Evolutionary conservation across 1,284 basidiomycete genomes (phyloP), one percentile per base, ranked within the genome.

Genomic region (Blastosporella zonata): DNA sequence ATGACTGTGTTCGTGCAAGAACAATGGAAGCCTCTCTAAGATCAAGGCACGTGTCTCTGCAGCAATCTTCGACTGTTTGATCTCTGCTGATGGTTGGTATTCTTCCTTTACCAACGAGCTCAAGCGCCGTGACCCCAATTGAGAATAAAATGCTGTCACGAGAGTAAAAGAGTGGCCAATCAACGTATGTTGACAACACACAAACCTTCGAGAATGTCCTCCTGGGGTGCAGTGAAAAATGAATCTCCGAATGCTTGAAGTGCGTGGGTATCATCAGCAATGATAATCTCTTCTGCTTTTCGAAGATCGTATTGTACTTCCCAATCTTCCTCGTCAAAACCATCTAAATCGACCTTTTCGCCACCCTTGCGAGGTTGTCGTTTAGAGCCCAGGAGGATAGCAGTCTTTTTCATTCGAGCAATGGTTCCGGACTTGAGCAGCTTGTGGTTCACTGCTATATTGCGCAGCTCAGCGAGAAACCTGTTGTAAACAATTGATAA

Each of bases 11-110:
- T 97, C 94, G 46, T 97, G 89, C 6, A 98, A 73, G 72, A 98
- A 98, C 27, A 99, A 73, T 0, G 93, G 92, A 10, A 97, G 73
- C 21, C 96, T 77, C 67, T 98, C 90, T n/a, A 96, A 69, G 1
- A 96, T 82, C 27, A 93, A 73, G 1, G 70, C 58, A 6, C 81
- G 78, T 7, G 75, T 75, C 9, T 82, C 79, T 1, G 61, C 59
- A 0, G 82, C 77, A 25, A 67, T 64, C 53, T 72, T 77, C 0
- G 75, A 70, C 33, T 72, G 66, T 43, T 64, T 65, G 27, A 83
- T 65, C 61, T 89, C 84, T 6, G 62, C 67, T 2, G 75, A 72
- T 0, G 80, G 76, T 44, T 82, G 77, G 58, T 90, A 88, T 38
- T 90, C 82, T 59, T 94, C 90, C 50, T 79, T 78, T 31, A 97